phyloP scores from a whole-genome alignment of 1,139 yeast species.

The Blastobotrys aristatus region DNA sequence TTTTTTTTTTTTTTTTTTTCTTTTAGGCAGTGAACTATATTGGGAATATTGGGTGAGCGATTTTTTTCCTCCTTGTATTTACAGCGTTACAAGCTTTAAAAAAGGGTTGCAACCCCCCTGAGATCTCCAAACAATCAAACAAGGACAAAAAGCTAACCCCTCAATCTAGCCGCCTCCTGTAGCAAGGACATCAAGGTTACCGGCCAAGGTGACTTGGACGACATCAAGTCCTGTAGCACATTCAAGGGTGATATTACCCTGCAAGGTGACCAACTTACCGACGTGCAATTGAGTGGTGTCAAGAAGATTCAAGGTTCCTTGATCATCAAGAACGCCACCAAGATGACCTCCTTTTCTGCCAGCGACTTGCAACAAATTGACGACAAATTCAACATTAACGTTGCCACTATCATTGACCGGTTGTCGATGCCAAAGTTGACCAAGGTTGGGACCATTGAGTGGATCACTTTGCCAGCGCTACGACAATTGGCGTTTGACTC shows the following conservation, averaged over 20 bases:
- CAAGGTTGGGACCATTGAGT: slow-evolving; percentile 72
- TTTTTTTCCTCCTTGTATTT: too few species aligned
- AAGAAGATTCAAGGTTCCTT: slow-evolving; percentile 74
- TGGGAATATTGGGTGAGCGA: too few species aligned
- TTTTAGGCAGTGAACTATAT: background rate
- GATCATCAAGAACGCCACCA: slow-evolving; percentile 58
- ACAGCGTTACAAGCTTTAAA: too few species aligned
- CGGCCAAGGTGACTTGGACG: slow-evolving; percentile 71
- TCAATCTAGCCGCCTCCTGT: slow-evolving; percentile 10
- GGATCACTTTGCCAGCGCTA: slow-evolving; percentile 83
- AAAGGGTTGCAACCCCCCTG: too few species aligned
- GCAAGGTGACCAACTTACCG: slow-evolving; percentile 46
- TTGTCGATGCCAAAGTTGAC: slow-evolving; percentile 74
- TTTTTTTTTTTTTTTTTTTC: too few species aligned
- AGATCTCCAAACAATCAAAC: too few species aligned
- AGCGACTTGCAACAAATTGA: slow-evolving; percentile 71
- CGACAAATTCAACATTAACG: slow-evolving; percentile 58
- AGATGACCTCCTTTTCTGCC: slow-evolving; percentile 62
- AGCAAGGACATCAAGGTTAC: slow-evolving; percentile 36
- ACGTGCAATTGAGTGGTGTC: slow-evolving; percentile 46
- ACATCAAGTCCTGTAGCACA: slow-evolving; percentile 67
- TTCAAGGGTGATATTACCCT: slow-evolving; percentile 75
- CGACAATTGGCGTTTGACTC: slow-evolving; percentile 60
- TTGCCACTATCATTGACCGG: slow-evolving; percentile 61
- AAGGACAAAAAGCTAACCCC: too few species aligned